A percentile compares a stretch with the other conserved stretches of the same genome.
These are phyloP conservation scores for Podaxis sp. DNA, from an alignment of 768 basidiomycete species.

Conservation along the genomic window DNA sequence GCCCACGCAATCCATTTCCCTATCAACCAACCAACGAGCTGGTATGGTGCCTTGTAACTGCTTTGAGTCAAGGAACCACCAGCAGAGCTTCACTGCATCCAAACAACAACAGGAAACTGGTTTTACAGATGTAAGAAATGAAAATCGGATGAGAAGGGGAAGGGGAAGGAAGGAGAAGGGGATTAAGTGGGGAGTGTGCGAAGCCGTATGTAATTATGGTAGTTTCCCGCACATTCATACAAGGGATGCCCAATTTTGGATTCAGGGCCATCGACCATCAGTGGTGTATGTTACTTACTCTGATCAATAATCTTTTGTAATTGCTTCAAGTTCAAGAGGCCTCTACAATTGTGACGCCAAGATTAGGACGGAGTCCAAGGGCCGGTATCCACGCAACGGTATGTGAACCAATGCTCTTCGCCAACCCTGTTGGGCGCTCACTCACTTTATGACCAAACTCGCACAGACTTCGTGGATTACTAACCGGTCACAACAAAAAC, in stretches of 20 bases:
- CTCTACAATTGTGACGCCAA: background rate
- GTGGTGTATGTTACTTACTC: background rate
- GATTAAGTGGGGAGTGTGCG: constrained; percentile 11
- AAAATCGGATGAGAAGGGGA: background rate
- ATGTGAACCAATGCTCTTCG: no score
- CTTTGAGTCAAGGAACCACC: constrained; percentile 4
- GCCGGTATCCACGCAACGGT: constrained; percentile 10
- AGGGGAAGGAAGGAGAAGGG: constrained; percentile 3
- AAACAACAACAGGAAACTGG: constrained; percentile 2
- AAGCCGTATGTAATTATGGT: constrained; percentile 14
- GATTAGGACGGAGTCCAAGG: constrained; percentile 18
- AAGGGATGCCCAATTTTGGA: constrained; percentile 5
- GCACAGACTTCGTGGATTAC: no score
- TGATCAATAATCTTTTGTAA: background rate
- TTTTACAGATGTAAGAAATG: background rate
- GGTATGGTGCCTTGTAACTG: background rate
- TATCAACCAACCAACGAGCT: constrained; percentile 7
- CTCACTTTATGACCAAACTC: no score
- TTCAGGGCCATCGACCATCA: background rate
- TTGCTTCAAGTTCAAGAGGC: background rate
- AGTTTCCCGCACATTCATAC: constrained; percentile 9
- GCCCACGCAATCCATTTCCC: constrained; percentile 5
- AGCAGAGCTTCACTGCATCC: constrained; percentile 10
- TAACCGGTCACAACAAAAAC: no score
- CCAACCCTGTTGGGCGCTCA: no score